Percentiles rank a stretch among this genome's conserved stretches.
phyloP scores from a whole-genome alignment of 2,329 filamentous ascomycete genomes.

The Aspergillus nomiae region DNA sequence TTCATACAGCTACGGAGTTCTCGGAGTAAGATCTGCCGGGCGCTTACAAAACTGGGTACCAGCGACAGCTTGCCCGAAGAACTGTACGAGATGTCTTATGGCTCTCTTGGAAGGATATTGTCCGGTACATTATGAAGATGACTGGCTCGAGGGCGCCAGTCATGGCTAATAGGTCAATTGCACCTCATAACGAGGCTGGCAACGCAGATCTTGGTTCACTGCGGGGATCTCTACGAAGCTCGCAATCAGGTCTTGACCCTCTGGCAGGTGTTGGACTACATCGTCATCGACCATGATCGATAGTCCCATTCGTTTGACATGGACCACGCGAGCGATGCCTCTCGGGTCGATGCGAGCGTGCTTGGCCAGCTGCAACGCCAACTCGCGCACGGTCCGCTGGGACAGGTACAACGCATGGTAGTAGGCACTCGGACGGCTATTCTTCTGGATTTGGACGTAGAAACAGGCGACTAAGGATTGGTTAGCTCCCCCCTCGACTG shows the following conservation, averaged over 20 bases:
- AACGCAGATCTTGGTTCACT: background rate
- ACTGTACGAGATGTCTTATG: background rate
- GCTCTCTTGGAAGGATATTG: background rate
- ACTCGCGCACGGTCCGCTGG: conserved; percentile 70
- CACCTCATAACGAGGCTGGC: background rate
- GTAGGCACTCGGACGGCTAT: conserved; percentile 57
- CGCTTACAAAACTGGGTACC: too few species aligned
- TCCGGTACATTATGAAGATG: background rate
- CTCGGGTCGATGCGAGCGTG: background rate
- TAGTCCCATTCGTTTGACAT: conserved; percentile 69
- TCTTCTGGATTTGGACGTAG: background rate
- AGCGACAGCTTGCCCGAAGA: too few species aligned
- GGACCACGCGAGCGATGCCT: conserved; percentile 44
- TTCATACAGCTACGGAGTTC: background rate
- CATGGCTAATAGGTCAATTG: background rate
- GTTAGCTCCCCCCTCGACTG: background rate
- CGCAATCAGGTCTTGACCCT: conserved; percentile 81
- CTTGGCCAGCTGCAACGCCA: conserved; percentile 67
- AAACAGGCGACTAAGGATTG: background rate
- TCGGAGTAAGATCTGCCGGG: background rate
- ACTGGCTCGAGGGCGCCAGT: background rate
- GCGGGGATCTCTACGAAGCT: conserved; percentile 34
- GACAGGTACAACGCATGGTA: conserved; percentile 81
- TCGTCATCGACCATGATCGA: conserved; percentile 86
- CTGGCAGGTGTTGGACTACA: conserved; percentile 72